Evolutionary conservation across 2,329 filamentous ascomycete species (phyloP).

Genomic region (Tolypocladium capitatum): DNA sequence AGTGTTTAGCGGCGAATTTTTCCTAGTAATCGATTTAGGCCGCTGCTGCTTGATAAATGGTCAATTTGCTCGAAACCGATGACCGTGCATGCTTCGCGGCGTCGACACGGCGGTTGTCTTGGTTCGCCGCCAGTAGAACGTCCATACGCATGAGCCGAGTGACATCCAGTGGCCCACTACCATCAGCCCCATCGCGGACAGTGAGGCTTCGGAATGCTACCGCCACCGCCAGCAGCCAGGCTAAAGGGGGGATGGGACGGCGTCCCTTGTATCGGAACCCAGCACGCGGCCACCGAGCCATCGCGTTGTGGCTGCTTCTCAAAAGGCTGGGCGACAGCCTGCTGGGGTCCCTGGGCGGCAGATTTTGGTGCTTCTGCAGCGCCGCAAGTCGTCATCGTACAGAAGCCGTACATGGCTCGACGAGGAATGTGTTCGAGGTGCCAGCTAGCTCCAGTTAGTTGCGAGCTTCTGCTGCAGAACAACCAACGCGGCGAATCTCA

Average conservation of each 20-base stretch:
- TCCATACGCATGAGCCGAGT: neutral
- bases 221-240: constrained; percentile 9
- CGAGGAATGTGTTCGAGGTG: neutral
- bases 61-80: neutral
- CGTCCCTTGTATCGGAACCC: too few relatives aligned
- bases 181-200: constrained; percentile 5
- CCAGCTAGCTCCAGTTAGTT: neutral
- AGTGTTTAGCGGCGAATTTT: neutral
- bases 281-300: too few relatives aligned
- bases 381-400: neutral
- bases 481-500: neutral
- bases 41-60: neutral
- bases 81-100: neutral
- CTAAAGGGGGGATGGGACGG: neutral
- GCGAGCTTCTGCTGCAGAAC: neutral
- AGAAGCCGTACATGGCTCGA: neutral
- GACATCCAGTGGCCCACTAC: constrained; percentile 6
- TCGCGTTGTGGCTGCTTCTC: too few relatives aligned
- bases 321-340: neutral
- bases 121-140: neutral
- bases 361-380: neutral
- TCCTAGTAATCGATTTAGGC: neutral
- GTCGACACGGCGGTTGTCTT: neutral
- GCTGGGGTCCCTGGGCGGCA: neutral
- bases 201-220: constrained; percentile 7